A percentile compares a stretch with the other conserved stretches of the same genome.
These are phyloP conservation scores for Saksenaea vasiformis DNA, from an alignment of 371 early-diverging fungal genomes.

Conservation along the genomic window DNA sequence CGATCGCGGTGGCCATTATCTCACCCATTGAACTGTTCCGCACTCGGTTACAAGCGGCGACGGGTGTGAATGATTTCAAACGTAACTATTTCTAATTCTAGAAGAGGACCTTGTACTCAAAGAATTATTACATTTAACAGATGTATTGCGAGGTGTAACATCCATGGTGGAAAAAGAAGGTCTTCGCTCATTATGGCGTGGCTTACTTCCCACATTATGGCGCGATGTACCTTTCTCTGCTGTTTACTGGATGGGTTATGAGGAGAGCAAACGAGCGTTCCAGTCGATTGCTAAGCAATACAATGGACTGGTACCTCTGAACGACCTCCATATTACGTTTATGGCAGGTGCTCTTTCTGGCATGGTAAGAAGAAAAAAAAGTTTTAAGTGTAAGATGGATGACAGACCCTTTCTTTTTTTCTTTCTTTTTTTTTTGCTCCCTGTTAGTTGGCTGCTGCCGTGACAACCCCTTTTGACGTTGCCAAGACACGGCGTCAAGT, in stretches of 20 bases:
- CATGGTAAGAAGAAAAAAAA: constrained; percentile 46
- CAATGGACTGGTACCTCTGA: constrained; percentile 1
- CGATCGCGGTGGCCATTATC: constrained; percentile 78
- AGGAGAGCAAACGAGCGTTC: constrained; percentile 52
- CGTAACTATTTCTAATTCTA: constrained; percentile 20
- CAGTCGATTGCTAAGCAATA: constrained; percentile 5
- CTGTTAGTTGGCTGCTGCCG: constrained; percentile 82
- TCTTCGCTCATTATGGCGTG: constrained; percentile 74
- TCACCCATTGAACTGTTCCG: constrained; percentile 91
- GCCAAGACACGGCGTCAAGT: constrained; percentile 90
- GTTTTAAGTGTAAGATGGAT: neutral
- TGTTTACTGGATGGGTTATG: constrained; percentile 92
- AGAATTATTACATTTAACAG: constrained; percentile 18
- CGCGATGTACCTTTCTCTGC: constrained; percentile 93
- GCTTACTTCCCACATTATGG: constrained; percentile 89
- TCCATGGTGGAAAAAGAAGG: constrained; percentile 69
- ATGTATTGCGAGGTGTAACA: constrained; percentile 62
- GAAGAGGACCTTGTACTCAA: neutral
- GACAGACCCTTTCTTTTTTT: constrained; percentile 1
- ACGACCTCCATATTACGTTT: constrained; percentile 60
- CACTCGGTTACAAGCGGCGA: constrained; percentile 82
- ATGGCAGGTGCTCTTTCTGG: constrained; percentile 77
- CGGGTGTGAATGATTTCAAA: constrained; percentile 48
- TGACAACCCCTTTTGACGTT: constrained; percentile 96
- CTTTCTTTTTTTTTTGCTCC: too few relatives aligned